Conservation (phyloP, 2,329 filamentous ascomycete species). For the Fusarium nelsonii region DNA sequence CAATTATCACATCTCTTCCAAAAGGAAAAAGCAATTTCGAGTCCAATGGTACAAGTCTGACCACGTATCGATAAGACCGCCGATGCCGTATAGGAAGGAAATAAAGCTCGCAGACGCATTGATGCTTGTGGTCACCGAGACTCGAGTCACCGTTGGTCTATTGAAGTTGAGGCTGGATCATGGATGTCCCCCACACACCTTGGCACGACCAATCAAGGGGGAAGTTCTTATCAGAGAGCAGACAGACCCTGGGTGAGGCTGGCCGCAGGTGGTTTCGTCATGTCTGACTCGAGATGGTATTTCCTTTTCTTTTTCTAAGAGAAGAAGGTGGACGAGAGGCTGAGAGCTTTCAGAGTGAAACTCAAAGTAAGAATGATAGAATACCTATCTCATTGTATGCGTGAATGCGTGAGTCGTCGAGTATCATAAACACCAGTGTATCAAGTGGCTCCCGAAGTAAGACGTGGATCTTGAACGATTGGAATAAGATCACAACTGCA, state of each 20-base stretch:
- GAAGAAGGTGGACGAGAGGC: not conserved
- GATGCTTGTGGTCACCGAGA: constrained; percentile 9
- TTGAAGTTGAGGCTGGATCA: constrained; percentile 28
- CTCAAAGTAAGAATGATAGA: not conserved
- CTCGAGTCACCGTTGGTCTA: constrained; percentile 8
- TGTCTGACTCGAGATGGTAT: constrained; percentile 10
- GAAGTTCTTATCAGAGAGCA: constrained; percentile 46
- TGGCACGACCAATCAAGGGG: constrained; percentile 42
- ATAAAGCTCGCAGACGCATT: constrained; percentile 7
- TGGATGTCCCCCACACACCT: constrained; percentile 39
- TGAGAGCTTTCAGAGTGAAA: not conserved
- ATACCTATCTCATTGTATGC: not conserved
- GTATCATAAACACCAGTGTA: constrained; percentile 1
- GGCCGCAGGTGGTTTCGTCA: constrained; percentile 26
- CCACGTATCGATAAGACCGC: not conserved
- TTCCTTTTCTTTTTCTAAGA: constrained; percentile 30
- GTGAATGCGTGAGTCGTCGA: constrained; percentile 3
- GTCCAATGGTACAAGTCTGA: not conserved
- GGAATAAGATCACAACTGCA: not conserved
- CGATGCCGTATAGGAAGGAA: constrained; percentile 1
- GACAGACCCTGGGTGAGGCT: constrained; percentile 9
- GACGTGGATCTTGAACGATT: not conserved
- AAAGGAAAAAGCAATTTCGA: constrained; percentile 2
- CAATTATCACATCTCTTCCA: constrained; percentile 16
- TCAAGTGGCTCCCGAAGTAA: not conserved